Evolutionary conservation across 805 yeast genomes (phyloP), one percentile per base, ranked within the genome.

Genomic region (Cyberlindnera maritima): DNA sequence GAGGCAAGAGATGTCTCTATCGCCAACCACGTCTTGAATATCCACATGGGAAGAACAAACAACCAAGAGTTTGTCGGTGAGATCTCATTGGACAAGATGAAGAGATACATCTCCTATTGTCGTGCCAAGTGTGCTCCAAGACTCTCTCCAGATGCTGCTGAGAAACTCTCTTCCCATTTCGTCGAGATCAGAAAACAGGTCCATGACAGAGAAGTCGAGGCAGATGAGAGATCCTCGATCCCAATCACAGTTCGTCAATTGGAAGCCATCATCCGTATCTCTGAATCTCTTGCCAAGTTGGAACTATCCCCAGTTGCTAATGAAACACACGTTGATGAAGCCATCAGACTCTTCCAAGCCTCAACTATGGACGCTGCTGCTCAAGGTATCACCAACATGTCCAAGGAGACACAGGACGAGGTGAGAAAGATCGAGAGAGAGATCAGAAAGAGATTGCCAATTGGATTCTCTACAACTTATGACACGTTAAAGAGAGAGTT

Each of bases 181-280:
- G 97, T 94, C 33, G 83, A 87, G 38, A 90, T 94, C 57, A 77
- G 99, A 63, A 84, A 85, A 58, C 83, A 83, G 50, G 83, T 94
- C 46, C 90, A 88, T 55, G 76, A 80, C 48, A 85, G 80, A 58
- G 99, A 94, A 70, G 72, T 81, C 15, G 83, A 82, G 53, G 81
- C 90, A 53, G 83, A 89, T 52, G 96, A 86, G 62, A 77, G 97
- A 58, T 90, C 97, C 1, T 85, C 97, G 2, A 94, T 94, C 60
- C 99, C 99, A 26, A 92, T 94, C 61, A 94, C 99, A 0, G 82
- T 94, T 38, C 90, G 99, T 76, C 99, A 94, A 71, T 76, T 94
- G 52, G 99, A 94, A 69, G 99, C 99, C 34, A 88, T 94, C 58
- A 81, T 94, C 41, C 91, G 99, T 71, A 94, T 94, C 45, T 80